A percentile compares a stretch with the other conserved stretches of the same genome.
Evolutionary conservation across 2,329 filamentous ascomycete genomes (phyloP).

Genomic region (Scorias spongiosa): DNA sequence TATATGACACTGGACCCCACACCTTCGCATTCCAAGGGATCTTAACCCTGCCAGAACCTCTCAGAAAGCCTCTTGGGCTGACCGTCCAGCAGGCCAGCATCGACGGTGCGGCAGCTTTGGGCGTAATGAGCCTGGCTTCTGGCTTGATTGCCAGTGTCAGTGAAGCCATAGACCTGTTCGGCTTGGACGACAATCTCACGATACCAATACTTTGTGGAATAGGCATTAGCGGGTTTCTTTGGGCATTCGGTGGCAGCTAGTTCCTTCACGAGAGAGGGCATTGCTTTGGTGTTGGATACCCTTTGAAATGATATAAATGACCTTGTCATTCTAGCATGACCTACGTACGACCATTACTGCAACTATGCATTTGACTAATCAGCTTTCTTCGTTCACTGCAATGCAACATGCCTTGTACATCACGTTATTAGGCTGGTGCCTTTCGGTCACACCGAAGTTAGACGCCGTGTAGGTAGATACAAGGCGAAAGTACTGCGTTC

Average conservation of each 20-base stretch:
- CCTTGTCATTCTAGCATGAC: background rate
- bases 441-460: too few species aligned
- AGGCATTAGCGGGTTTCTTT: constrained; percentile 84
- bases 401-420: too few species aligned
- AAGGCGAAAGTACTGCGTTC: too few species aligned
- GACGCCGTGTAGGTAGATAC: too few species aligned
- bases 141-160: constrained; percentile 80
- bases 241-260: constrained; percentile 48
- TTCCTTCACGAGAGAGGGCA: background rate
- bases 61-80: constrained; percentile 47
- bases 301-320: background rate
- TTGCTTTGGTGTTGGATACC: background rate
- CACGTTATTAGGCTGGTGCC: too few species aligned
- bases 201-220: constrained; percentile 83
- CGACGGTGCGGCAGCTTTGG: constrained; percentile 56
- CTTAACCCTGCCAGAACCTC: constrained; percentile 50
- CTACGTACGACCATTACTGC: too few species aligned
- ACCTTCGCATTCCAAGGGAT: constrained; percentile 69
- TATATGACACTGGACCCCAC: constrained; percentile 29
- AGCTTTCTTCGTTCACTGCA: too few species aligned
- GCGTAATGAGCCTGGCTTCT: constrained; percentile 68
- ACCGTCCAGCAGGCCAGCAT: constrained; percentile 45
- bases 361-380: too few species aligned
- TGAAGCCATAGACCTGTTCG: constrained; percentile 80
- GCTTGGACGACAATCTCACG: constrained; percentile 94